phyloP scores from a whole-genome alignment of 2,329 filamentous ascomycete genomes.

The Neonectria neomacrospora region DNA sequence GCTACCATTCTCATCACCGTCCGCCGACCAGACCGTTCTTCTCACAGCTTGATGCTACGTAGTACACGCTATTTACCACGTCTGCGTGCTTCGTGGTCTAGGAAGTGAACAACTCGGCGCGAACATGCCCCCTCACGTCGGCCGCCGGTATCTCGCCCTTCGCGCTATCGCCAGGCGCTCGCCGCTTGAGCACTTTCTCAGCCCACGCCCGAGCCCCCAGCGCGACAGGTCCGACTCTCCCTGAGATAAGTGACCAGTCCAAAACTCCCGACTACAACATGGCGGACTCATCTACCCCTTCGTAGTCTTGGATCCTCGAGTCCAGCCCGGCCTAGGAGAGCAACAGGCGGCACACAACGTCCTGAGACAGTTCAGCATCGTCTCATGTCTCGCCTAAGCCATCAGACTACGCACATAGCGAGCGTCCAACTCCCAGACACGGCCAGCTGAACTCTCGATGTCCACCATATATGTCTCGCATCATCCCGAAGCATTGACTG shows the following conservation, averaged over 20 bases:
- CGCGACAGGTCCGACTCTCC: slow-evolving; percentile 10
- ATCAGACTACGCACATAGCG: slow-evolving; percentile 5
- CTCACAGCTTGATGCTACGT: not conserved
- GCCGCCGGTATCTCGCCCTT: not conserved
- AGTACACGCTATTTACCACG: not conserved
- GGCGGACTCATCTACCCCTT: slow-evolving; percentile 6
- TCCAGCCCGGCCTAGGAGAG: slow-evolving; percentile 16
- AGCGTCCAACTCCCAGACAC: slow-evolving; percentile 2
- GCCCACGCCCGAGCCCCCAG: not conserved
- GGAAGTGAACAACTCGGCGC: not conserved
- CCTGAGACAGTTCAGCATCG: slow-evolving; percentile 38
- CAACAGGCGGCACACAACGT: slow-evolving; percentile 23
- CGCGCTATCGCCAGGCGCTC: slow-evolving; percentile 5
- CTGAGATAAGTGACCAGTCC: slow-evolving; percentile 18
- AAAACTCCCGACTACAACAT: slow-evolving; percentile 2
- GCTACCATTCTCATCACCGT: slow-evolving; percentile 22
- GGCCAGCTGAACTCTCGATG: slow-evolving; percentile 6
- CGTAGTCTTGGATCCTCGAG: slow-evolving; percentile 23
- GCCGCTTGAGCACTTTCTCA: not conserved
- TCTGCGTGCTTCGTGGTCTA: not conserved
- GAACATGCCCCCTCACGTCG: not conserved
- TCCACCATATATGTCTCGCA: slow-evolving; percentile 13
- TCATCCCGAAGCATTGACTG: slow-evolving; percentile 16
- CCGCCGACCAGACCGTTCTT: slow-evolving; percentile 10
- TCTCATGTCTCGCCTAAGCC: slow-evolving; percentile 31